Base-by-base conservation (phyloP, 176 grass and related monocot genomes). In the Carex cristatella region DNA sequence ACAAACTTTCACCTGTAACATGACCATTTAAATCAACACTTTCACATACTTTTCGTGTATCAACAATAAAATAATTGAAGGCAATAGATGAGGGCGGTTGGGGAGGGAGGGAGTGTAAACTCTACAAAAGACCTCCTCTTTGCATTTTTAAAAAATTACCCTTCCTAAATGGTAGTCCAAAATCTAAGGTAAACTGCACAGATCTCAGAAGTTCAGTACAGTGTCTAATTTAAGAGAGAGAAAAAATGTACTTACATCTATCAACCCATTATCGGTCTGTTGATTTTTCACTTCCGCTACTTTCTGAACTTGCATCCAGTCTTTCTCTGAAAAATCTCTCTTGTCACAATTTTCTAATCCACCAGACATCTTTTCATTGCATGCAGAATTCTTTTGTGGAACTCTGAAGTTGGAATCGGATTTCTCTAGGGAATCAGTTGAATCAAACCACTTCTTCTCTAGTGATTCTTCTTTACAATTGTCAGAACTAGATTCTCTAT, bases 1-100 rank as follows among this genome's bases (percentile, higher is more conserved):
- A 86, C 95, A 98, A 85, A 98, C 93, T 2, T 93, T 95, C 84
- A 98, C 95, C 95, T 98, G 87, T 33, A 68, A 56, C 27, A 63
- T 65, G 23, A 81, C 19, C 38, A 82, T 28, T 82, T 28, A 63
- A 58, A 46, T 65, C 18, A 82, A 46, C 61, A 61, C 15, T 46
- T 65, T 51, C 42, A 65, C 55, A 19, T 16, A 54, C 30, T 57
- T 79, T 13, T 79, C 18, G 13, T 7, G 0, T 58, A 58, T 79
- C 53, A 58, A 79, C 74, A 79, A 7, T 35, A 58, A 3, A 74
- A 11, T 79, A 58, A 58, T 79, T 57, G 12, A 79, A 79, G 31
- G 13, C 14, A 56, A 58, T 55, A 58, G 12, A 35, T 79, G 27
- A 79, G 28, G 51, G 51, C 11, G 2, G 27, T 8, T 79, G 74